A percentile compares a stretch with the other conserved stretches of the same genome.
Evolutionary conservation across 805 yeast species (phyloP).

Genomic region (Cyberlindnera veronae): DNA sequence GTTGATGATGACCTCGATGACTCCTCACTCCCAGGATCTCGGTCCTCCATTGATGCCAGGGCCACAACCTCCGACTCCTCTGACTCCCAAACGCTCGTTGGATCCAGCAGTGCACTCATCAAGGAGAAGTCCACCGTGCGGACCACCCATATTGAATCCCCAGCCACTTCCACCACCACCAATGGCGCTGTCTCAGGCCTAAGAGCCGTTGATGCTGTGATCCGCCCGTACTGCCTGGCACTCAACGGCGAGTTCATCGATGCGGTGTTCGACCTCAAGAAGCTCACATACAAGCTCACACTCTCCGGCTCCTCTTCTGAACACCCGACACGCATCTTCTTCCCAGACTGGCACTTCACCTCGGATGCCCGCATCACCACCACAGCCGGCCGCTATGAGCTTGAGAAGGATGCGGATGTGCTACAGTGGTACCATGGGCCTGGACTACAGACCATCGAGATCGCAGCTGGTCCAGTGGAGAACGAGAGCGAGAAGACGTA

Average conservation of each 20-base stretch:
- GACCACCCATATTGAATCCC: background rate
- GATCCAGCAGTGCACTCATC: conserved; percentile 2
- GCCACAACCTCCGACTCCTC: background rate
- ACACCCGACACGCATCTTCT: conserved; percentile 55
- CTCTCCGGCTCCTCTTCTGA: conserved; percentile 32
- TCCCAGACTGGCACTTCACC: conserved; percentile 74
- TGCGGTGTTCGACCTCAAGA: conserved; percentile 57
- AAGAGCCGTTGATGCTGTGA: conserved; percentile 68
- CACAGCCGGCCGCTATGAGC: conserved; percentile 54
- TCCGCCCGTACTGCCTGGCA: conserved; percentile 73
- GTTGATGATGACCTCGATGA: conserved; percentile 44
- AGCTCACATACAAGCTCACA: conserved; percentile 44
- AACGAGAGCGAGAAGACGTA: conserved; percentile 2
- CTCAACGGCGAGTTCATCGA: conserved; percentile 54
- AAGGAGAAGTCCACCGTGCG: background rate
- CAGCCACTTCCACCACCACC: background rate
- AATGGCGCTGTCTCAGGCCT: conserved; percentile 42
- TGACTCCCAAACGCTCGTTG: conserved; percentile 5
- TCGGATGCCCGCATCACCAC: conserved; percentile 45
- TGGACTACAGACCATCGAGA: conserved; percentile 36
- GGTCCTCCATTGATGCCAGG: background rate
- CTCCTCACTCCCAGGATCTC: conserved; percentile 7
- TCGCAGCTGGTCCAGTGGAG: conserved; percentile 14
- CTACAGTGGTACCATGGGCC: conserved; percentile 69
- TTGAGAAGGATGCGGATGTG: conserved; percentile 46